Evolutionary conservation across 305 asterid genomes (phyloP).

Genomic region (Fraxinus nigra): DNA sequence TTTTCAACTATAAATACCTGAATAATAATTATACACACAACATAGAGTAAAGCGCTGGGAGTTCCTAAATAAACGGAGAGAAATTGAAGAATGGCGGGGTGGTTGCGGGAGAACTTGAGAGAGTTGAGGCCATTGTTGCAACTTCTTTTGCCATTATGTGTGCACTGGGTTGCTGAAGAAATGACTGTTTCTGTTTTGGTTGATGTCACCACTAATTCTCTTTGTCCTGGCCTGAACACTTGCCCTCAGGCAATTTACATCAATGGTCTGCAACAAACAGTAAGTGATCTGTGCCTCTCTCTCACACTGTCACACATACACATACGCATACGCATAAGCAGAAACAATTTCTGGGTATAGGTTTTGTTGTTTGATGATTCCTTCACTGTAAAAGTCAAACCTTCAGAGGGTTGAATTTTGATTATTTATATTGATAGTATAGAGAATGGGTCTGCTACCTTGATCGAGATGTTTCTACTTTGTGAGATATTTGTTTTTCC

Average conservation of each 20-base stretch:
- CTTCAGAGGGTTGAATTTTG: neutral
- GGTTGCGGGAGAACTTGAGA: conserved; percentile 37
- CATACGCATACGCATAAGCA: neutral
- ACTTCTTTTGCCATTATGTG: conserved; percentile 60
- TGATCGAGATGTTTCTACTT: neutral
- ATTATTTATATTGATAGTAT: neutral
- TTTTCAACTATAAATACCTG: neutral
- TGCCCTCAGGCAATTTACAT: conserved; percentile 81
- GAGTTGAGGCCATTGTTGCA: conserved; percentile 61
- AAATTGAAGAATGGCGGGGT: conserved; percentile 6
- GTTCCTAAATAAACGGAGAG: neutral
- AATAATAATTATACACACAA: neutral
- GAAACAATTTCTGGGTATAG: neutral
- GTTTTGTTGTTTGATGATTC: neutral
- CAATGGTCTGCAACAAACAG: conserved; percentile 91
- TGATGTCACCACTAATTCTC: conserved; percentile 83
- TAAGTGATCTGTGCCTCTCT: conserved; percentile 14
- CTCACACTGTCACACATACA: neutral
- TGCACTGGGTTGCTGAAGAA: conserved; percentile 90
- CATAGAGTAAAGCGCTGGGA: conserved; percentile 2
- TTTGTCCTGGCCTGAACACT: conserved; percentile 59
- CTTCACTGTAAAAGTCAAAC: neutral
- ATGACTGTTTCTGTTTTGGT: conserved; percentile 89
- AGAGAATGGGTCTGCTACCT: neutral
- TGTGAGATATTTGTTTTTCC: neutral